Evolutionary conservation across 495 filamentous ascomycete species (phyloP).

Genomic region (Staphylotrichum tortipilum): DNA sequence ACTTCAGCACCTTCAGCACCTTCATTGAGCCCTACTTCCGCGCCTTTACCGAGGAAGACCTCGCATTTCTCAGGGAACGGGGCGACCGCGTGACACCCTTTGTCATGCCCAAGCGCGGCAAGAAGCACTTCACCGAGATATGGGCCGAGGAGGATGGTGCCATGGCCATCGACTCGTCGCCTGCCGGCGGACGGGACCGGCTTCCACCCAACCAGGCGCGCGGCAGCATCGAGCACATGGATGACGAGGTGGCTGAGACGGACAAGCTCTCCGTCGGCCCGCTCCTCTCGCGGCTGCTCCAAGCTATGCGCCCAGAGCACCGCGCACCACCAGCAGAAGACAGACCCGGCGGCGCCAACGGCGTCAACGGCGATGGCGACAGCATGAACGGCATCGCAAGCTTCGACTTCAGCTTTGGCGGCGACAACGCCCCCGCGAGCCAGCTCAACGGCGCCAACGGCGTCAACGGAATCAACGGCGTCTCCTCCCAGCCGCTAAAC

Average conservation of each 20-base stretch:
- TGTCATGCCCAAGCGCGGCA: constrained; percentile 75
- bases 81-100: constrained; percentile 79
- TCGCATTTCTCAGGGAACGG: constrained; percentile 83
- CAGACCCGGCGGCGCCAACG: constrained; percentile 43
- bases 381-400: constrained; percentile 20
- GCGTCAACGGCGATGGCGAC: constrained; percentile 48
- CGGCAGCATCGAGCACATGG: constrained; percentile 75
- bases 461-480: constrained; percentile 20
- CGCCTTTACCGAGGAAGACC: constrained; percentile 84
- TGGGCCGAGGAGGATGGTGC: constrained; percentile 91
- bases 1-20: constrained; percentile 75
- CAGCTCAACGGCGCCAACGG: constrained; percentile 46
- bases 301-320: constrained; percentile 74
- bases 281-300: constrained; percentile 70
- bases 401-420: constrained; percentile 14
- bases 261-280: constrained; percentile 89
- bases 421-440: not conserved
- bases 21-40: constrained; percentile 90
- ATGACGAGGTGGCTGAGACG: constrained; percentile 74
- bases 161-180: constrained; percentile 55
- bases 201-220: constrained; percentile 71
- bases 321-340: constrained; percentile 53
- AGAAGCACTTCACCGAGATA: constrained; percentile 73
- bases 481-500: constrained; percentile 11
- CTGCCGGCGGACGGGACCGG: constrained; percentile 47